A percentile compares a stretch with the other conserved stretches of the same genome.
These are phyloP conservation scores for Cyberlindnera galapagoensis DNA, from an alignment of 805 yeast species.

Conservation along the genomic window DNA sequence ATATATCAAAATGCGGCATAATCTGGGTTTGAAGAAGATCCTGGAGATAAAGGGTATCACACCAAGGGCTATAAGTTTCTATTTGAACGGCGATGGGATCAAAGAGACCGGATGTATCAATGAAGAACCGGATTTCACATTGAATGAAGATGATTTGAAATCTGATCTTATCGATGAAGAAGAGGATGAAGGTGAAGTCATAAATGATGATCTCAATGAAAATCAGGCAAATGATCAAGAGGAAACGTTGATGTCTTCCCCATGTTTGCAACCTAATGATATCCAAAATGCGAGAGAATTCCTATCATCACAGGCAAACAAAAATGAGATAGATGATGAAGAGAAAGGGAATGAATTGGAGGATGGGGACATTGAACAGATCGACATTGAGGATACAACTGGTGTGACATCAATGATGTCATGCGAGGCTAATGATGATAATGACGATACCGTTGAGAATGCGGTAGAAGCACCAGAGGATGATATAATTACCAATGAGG, in stretches of 20 bases:
- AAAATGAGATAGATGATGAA: not conserved
- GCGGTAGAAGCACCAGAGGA: not conserved
- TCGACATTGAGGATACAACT: not conserved
- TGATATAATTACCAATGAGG: not conserved
- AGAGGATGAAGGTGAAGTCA: constrained; percentile 6
- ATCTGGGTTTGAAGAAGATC: constrained; percentile 11
- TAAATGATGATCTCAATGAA: too few relatives aligned
- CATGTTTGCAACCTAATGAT: constrained; percentile 5
- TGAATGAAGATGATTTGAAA: constrained; percentile 14
- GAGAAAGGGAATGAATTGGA: not conserved
- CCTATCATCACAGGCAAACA: constrained; percentile 6
- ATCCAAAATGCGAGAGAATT: constrained; percentile 14
- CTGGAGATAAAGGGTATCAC: constrained; percentile 6
- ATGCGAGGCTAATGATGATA: too few relatives aligned
- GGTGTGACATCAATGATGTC: not conserved
- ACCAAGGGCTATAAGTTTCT: constrained; percentile 10
- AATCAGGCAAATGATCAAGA: constrained; percentile 1
- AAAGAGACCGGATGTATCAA: constrained; percentile 3
- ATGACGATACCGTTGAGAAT: too few relatives aligned
- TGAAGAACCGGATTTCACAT: constrained; percentile 7
- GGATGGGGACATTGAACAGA: not conserved
- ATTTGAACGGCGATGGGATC: constrained; percentile 3
- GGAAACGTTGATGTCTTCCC: constrained; percentile 8
- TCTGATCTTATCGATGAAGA: constrained; percentile 5
- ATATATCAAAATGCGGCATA: constrained; percentile 17